Evolutionary conservation across 352 stramenopile genomes (phyloP).

Genomic region (Pythium utonaiense): DNA sequence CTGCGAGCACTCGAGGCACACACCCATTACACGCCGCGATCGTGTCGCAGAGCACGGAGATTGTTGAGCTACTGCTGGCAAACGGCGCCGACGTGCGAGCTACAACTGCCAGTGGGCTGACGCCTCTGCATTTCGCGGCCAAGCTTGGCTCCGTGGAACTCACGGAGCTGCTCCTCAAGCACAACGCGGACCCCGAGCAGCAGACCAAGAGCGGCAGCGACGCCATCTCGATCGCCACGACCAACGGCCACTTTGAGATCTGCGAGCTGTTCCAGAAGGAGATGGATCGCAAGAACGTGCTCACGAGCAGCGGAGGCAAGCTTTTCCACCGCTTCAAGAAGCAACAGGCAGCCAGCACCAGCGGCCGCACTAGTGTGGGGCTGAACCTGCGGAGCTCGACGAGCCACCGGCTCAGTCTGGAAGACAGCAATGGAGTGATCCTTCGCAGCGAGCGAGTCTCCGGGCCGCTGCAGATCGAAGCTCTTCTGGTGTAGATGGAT

Average conservation of each 20-base stretch:
- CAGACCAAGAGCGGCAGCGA: constrained; percentile 78
- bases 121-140: constrained; percentile 74
- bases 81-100: constrained; percentile 65
- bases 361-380: not conserved
- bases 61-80: constrained; percentile 66
- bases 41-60: constrained; percentile 58
- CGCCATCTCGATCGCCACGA: constrained; percentile 66
- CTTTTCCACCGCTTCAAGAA: constrained; percentile 26
- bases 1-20: constrained; percentile 48
- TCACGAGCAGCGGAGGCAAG: constrained; percentile 18
- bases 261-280: constrained; percentile 60
- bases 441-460: not conserved
- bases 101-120: constrained; percentile 62
- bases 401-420: constrained; percentile 6
- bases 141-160: constrained; percentile 60
- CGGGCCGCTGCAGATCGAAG: not conserved
- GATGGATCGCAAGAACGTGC: constrained; percentile 25
- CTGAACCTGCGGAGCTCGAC: not conserved
- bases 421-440: constrained; percentile 15
- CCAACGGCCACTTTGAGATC: constrained; percentile 58
- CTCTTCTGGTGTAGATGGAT: not conserved
- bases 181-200: constrained; percentile 60
- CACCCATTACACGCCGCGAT: constrained; percentile 65
- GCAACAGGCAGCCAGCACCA: not conserved
- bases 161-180: constrained; percentile 58